Evolutionary conservation across 345 rosid species (phyloP).

Genomic region (Hirschfeldia incana): DNA sequence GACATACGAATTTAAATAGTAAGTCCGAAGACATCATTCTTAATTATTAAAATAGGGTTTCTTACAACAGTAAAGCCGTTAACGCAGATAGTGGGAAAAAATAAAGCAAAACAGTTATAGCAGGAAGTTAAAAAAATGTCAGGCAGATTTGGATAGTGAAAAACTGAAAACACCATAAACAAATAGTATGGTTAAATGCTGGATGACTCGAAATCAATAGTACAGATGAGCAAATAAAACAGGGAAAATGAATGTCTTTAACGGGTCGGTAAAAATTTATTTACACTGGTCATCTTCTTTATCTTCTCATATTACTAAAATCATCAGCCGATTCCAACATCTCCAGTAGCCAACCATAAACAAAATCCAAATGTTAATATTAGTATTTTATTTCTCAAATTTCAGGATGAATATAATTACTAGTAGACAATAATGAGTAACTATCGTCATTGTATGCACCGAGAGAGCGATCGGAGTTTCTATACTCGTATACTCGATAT

Average conservation of each 20-base stretch:
- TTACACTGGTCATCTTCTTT: neutral
- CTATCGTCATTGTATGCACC: neutral
- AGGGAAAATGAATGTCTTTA: neutral
- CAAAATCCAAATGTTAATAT: neutral
- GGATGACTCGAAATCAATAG: neutral
- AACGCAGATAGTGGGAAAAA: too few relatives aligned
- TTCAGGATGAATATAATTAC: neutral
- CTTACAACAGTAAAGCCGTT: too few relatives aligned
- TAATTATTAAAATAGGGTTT: too few relatives aligned
- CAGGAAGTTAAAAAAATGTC: neutral
- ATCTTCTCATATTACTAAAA: neutral
- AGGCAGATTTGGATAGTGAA: neutral
- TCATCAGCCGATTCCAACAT: neutral
- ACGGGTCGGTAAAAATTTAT: neutral
- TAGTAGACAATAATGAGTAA: neutral
- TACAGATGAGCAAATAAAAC: neutral
- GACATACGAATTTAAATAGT: too few relatives aligned
- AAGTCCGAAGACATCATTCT: too few relatives aligned
- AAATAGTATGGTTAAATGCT: slow-evolving; percentile 6
- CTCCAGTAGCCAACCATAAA: neutral
- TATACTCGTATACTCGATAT: neutral
- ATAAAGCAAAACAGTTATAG: neutral
- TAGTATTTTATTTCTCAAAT: neutral
- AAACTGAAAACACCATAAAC: neutral
- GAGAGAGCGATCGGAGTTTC: neutral